phyloP scores from a whole-genome alignment of 495 filamentous ascomycete genomes.

The Penicillium manginii region DNA sequence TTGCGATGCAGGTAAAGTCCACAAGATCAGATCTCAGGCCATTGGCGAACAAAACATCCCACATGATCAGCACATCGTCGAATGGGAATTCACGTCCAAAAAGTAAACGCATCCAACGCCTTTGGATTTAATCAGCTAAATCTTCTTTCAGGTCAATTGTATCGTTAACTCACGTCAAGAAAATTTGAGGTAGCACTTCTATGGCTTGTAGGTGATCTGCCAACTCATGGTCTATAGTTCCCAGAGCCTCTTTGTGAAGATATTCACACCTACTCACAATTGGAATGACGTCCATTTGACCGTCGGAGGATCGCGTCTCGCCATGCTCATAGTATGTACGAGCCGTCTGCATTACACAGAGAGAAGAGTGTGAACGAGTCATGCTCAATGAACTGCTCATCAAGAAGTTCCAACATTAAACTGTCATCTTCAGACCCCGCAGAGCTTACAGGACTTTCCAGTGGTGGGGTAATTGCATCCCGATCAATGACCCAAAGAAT shows the following conservation, averaged over 20 bases:
- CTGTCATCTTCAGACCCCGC: conserved; percentile 38
- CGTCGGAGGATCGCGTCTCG: conserved; percentile 43
- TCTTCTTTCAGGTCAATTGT: background rate
- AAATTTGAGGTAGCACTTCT: conserved; percentile 94
- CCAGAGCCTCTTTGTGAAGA: conserved; percentile 81
- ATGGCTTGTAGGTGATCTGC: conserved; percentile 80
- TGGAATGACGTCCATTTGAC: conserved; percentile 60
- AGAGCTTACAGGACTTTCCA: conserved; percentile 23
- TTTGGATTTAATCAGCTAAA: conserved; percentile 34
- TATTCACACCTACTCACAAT: conserved; percentile 85
- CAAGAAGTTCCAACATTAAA: conserved; percentile 66
- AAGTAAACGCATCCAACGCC: conserved; percentile 91
- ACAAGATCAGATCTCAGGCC: conserved; percentile 82
- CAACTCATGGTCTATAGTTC: conserved; percentile 77
- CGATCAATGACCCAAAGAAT: conserved; percentile 85
- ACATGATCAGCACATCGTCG: conserved; percentile 78
- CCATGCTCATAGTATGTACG: conserved; percentile 82
- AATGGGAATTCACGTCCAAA: conserved; percentile 95
- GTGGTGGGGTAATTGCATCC: conserved; percentile 68
- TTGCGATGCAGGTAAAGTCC: conserved; percentile 87
- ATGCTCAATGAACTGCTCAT: conserved; percentile 78
- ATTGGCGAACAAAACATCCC: conserved; percentile 91
- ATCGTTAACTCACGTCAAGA: conserved; percentile 69
- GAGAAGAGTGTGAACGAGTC: conserved; percentile 89
- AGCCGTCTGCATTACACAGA: conserved; percentile 81